phyloP scores from a whole-genome alignment of 208 protist species.

The Trypanosoma boissoni region DNA sequence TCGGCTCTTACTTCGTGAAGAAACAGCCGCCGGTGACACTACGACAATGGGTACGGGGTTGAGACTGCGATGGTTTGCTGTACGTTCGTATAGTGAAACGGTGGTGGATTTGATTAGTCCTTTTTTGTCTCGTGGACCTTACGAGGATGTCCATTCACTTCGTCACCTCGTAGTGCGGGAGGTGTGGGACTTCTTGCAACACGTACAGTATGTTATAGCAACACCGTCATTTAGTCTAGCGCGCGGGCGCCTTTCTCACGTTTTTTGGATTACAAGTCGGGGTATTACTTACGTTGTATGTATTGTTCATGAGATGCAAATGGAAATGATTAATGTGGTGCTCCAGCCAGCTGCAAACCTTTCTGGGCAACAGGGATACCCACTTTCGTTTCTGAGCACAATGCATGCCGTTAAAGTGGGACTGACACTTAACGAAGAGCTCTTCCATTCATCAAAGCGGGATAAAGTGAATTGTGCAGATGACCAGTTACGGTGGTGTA shows the following conservation, averaged over 20 bases:
- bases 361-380: background rate
- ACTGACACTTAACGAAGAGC: background rate
- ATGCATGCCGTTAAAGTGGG: background rate
- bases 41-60: background rate
- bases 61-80: conserved; percentile 6
- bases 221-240: conserved; percentile 7
- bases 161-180: background rate
- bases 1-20: background rate
- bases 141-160: background rate
- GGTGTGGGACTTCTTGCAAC: conserved; percentile 9
- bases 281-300: conserved; percentile 12
- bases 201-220: conserved; percentile 1
- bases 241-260: conserved; percentile 5
- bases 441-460: too few species aligned
- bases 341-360: background rate
- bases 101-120: conserved; percentile 16
- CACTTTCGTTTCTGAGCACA: background rate
- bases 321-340: background rate
- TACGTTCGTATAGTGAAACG: background rate
- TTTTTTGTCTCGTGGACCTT: background rate
- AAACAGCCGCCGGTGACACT: background rate
- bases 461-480: too few species aligned
- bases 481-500: background rate
- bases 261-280: conserved; percentile 12
- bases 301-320: conserved; percentile 5